These are phyloP conservation scores for Rhinocladiella mackenziei DNA, from an alignment of 2,329 filamentous ascomycete genomes.

Conservation along the genomic window DNA sequence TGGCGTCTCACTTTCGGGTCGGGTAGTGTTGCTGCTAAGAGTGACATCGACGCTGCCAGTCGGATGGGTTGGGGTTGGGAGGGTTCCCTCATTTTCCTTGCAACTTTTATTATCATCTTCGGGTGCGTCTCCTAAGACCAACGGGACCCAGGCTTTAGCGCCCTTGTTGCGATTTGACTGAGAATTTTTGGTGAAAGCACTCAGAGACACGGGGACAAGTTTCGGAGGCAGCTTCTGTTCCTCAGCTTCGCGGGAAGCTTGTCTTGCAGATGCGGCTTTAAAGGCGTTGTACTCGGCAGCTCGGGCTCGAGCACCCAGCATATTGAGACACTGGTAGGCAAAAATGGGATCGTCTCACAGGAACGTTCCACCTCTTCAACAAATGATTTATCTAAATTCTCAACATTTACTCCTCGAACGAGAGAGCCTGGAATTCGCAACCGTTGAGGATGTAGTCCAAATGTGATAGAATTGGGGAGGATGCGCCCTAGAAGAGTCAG, in stretches of 20 bases:
- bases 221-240: constrained; percentile 28
- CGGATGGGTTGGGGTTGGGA: constrained; percentile 10
- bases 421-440: too few species aligned
- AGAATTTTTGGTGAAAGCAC: constrained; percentile 26
- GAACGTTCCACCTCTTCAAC: too few species aligned
- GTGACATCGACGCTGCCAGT: not conserved
- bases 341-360: too few species aligned
- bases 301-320: constrained; percentile 29
- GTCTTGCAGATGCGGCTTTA: constrained; percentile 26
- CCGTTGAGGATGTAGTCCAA: too few species aligned
- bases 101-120: constrained; percentile 12
- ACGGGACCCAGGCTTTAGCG: constrained; percentile 26
- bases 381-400: too few species aligned
- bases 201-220: constrained; percentile 26
- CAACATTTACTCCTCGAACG: too few species aligned
- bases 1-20: constrained; percentile 2
- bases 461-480: too few species aligned
- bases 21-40: constrained; percentile 1
- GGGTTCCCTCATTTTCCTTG: constrained; percentile 2
- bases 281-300: constrained; percentile 30
- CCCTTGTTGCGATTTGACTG: constrained; percentile 29
- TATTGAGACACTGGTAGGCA: constrained; percentile 6
- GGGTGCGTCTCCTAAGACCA: constrained; percentile 24
- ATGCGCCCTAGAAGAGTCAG: too few species aligned
- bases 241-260: constrained; percentile 27